A percentile compares a stretch with the other conserved stretches of the same genome.
phyloP scores from a whole-genome alignment of 441 rosid genomes.

The Eugenia klotzschiana region DNA sequence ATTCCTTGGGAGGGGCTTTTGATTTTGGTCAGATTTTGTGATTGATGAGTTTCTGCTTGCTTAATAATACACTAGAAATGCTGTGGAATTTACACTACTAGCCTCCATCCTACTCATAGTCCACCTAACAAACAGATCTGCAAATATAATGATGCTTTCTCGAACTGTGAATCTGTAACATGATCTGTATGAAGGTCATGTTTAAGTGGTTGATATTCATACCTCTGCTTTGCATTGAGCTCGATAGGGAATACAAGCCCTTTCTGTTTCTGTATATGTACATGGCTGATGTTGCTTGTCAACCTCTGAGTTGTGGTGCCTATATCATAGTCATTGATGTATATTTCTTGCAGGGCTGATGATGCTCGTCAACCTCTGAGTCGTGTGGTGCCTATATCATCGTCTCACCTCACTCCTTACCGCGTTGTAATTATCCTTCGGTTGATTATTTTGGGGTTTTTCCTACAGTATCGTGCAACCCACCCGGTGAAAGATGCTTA shows the following conservation, averaged over 20 bases:
- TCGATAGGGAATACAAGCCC: neutral
- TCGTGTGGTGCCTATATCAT: conserved; percentile 67
- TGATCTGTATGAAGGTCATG: neutral
- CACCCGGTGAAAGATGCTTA: conserved; percentile 93
- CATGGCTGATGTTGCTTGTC: conserved; percentile 21
- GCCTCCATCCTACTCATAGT: neutral
- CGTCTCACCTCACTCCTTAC: conserved; percentile 83
- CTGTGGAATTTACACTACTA: neutral
- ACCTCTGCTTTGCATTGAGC: neutral
- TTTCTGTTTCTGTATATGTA: neutral
- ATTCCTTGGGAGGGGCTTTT: neutral
- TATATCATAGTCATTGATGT: neutral
- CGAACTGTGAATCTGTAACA: neutral
- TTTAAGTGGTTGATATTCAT: neutral
- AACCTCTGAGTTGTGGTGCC: conserved; percentile 81
- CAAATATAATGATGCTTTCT: neutral
- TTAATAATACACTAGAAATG: neutral
- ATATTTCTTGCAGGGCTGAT: conserved; percentile 54
- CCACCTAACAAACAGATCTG: neutral
- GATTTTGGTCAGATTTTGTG: neutral
- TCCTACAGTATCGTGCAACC: conserved; percentile 86
- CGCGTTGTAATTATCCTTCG: conserved; percentile 89
- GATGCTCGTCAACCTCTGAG: conserved; percentile 88
- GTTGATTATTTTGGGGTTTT: conserved; percentile 89
- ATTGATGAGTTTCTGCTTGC: neutral